These are phyloP conservation scores for Lobulomyces angularis DNA, from an alignment of 192 early-diverging fungal genomes.

Conservation along the genomic window DNA sequence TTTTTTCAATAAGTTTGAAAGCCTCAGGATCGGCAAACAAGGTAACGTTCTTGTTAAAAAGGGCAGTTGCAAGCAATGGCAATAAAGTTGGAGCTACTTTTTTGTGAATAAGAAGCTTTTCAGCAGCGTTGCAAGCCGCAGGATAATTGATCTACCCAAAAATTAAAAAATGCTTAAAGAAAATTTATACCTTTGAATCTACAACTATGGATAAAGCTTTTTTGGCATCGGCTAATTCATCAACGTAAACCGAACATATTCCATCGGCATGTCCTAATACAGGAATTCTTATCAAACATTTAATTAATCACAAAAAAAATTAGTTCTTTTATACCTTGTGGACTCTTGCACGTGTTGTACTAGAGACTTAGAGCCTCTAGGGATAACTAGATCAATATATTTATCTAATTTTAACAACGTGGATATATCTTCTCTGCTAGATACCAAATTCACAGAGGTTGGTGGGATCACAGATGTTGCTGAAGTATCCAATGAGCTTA, in stretches of 20 bases:
- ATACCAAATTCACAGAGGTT: slow-evolving; percentile 74
- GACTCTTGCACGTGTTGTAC: slow-evolving; percentile 84
- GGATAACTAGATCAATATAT: slow-evolving; percentile 94
- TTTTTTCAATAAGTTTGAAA: too few species aligned
- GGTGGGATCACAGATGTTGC: slow-evolving; percentile 36
- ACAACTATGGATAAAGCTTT: slow-evolving; percentile 71
- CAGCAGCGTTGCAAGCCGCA: slow-evolving; percentile 90
- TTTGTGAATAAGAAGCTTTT: slow-evolving; percentile 79
- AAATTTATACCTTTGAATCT: slow-evolving; percentile 63
- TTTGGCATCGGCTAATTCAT: slow-evolving; percentile 62
- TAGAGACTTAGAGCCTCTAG: slow-evolving; percentile 81
- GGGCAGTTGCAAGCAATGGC: slow-evolving; percentile 37
- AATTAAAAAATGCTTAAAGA: neutral
- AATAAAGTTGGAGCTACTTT: slow-evolving; percentile 25
- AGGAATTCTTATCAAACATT: slow-evolving; percentile 62
- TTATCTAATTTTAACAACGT: slow-evolving; percentile 72
- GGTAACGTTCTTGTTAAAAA: slow-evolving; percentile 46
- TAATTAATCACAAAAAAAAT: too few species aligned
- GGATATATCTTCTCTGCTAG: slow-evolving; percentile 78
- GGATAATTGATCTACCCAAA: slow-evolving; percentile 62
- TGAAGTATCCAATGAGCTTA: slow-evolving; percentile 34
- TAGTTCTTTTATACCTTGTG: slow-evolving; percentile 48
- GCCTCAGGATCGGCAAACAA: slow-evolving; percentile 49
- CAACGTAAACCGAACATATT: slow-evolving; percentile 83
- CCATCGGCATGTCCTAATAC: slow-evolving; percentile 99